A percentile compares a stretch with the other conserved stretches of the same genome.
These are phyloP conservation scores for Russula brevipes DNA, from an alignment of 768 basidiomycete genomes.

Conservation along the genomic window DNA sequence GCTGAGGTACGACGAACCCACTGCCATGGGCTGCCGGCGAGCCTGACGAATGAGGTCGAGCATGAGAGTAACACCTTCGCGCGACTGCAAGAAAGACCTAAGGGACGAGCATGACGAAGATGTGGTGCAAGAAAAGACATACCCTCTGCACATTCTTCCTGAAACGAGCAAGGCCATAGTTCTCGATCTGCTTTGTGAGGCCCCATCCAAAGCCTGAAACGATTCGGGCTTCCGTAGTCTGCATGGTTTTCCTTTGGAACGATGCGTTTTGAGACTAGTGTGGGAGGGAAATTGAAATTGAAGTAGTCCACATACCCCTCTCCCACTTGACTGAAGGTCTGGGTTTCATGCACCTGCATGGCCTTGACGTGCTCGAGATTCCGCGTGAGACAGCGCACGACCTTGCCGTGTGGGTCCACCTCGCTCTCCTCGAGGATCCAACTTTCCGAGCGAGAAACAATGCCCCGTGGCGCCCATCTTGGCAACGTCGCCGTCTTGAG, in stretches of 20 bases:
- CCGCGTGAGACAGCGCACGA: conserved; percentile 72
- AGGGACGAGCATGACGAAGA: conserved; percentile 13
- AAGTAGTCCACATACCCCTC: conserved; percentile 50
- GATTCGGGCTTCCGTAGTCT: conserved; percentile 81
- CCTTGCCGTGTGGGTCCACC: conserved; percentile 77
- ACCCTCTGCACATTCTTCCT: conserved; percentile 85
- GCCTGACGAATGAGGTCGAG: conserved; percentile 75
- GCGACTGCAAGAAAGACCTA: conserved; percentile 48
- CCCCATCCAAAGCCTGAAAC: conserved; percentile 91
- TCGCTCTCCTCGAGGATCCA: conserved; percentile 96
- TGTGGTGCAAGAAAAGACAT: conserved; percentile 28
- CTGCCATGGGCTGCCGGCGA: conserved; percentile 50
- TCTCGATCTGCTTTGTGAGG: conserved; percentile 81
- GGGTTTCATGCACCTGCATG: conserved; percentile 86
- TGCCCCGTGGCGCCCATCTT: conserved; percentile 82
- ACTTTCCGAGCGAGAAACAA: conserved; percentile 79
- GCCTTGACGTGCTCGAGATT: conserved; percentile 94
- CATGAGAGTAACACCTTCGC: conserved; percentile 82
- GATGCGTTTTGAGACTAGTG: background rate
- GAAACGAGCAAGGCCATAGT: conserved; percentile 76
- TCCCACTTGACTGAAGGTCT: conserved; percentile 58
- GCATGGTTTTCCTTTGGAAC: conserved; percentile 61
- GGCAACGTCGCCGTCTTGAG: conserved; percentile 90
- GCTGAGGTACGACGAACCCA: conserved; percentile 30
- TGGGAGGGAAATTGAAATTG: background rate